Conservation (phyloP, 108 stramenopile species). For the Skeletonema grethae region DNA sequence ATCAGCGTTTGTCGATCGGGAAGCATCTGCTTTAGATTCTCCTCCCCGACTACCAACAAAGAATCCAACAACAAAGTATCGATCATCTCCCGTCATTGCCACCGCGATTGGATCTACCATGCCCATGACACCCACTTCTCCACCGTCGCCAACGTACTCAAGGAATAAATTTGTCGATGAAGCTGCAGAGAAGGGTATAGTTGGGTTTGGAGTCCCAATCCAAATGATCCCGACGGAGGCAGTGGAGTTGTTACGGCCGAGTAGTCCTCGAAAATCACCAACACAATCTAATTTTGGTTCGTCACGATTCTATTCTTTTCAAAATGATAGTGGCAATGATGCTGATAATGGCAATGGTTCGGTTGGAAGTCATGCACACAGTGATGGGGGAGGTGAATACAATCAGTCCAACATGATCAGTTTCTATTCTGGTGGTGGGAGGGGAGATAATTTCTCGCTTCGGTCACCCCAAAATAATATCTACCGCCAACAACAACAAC, state of each 20-base stretch:
- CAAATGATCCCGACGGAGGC: slow-evolving; percentile 33
- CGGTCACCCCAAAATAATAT: slow-evolving; percentile 10
- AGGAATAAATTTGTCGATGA: not conserved
- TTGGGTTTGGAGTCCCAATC: slow-evolving; percentile 23
- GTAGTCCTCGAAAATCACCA: slow-evolving; percentile 6
- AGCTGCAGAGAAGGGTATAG: not conserved
- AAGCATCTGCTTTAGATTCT: not conserved
- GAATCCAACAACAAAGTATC: not conserved
- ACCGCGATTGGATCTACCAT: not conserved
- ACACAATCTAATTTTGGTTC: slow-evolving; percentile 10
- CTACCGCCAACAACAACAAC: not conserved
- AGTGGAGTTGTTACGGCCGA: slow-evolving; percentile 16
- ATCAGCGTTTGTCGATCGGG: not conserved
- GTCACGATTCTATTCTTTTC: slow-evolving; percentile 44
- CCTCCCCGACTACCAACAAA: not conserved
- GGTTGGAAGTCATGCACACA: slow-evolving; percentile 2
- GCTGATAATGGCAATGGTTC: not conserved
- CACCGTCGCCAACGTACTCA: not conserved
- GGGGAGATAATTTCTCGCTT: slow-evolving; percentile 22
- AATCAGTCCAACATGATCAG: slow-evolving; percentile 29
- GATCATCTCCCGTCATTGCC: slow-evolving; percentile 8
- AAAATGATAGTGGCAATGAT: slow-evolving; percentile 10
- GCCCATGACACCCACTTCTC: slow-evolving; percentile 9
- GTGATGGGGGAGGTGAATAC: slow-evolving; percentile 8
- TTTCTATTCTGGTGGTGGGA: slow-evolving; percentile 27